Conservation (phyloP, 352 stramenopile genomes). For the Phytophthora kernoviae region DNA sequence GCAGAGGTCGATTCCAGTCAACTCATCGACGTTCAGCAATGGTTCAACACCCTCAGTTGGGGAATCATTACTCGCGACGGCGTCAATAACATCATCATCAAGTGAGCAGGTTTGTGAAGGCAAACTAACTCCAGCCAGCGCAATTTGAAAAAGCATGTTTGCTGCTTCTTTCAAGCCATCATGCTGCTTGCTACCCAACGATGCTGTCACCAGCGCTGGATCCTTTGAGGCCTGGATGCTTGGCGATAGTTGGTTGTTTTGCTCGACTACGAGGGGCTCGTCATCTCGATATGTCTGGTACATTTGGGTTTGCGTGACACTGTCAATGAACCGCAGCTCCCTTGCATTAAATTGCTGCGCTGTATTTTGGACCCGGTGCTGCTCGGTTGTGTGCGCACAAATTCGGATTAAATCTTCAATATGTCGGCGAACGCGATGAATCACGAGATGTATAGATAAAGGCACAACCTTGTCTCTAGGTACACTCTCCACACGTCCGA, state of each 20-base stretch:
- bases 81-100: background rate
- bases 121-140: conserved; percentile 35
- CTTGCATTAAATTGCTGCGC: conserved; percentile 9
- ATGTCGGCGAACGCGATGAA: conserved; percentile 48
- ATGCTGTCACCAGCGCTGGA: background rate
- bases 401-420: conserved; percentile 41
- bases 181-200: conserved; percentile 11
- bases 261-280: conserved; percentile 11
- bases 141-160: conserved; percentile 44
- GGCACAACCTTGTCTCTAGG: conserved; percentile 29
- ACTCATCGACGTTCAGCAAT: conserved; percentile 7
- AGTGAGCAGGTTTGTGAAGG: conserved; percentile 2
- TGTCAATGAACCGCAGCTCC: conserved; percentile 30
- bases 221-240: background rate
- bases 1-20: conserved; percentile 3
- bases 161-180: conserved; percentile 33
- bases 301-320: conserved; percentile 54
- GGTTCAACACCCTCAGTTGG: background rate
- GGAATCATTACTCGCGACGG: background rate
- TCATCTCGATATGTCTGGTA: conserved; percentile 63
- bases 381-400: conserved; percentile 10
- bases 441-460: conserved; percentile 50
- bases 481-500: conserved; percentile 24
- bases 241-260: conserved; percentile 9
- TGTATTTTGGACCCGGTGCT: background rate